A percentile compares a stretch with the other conserved stretches of the same genome.
These are phyloP conservation scores for Aulographum hederae DNA, from an alignment of 2,329 filamentous ascomycete genomes.

Conservation along the genomic window DNA sequence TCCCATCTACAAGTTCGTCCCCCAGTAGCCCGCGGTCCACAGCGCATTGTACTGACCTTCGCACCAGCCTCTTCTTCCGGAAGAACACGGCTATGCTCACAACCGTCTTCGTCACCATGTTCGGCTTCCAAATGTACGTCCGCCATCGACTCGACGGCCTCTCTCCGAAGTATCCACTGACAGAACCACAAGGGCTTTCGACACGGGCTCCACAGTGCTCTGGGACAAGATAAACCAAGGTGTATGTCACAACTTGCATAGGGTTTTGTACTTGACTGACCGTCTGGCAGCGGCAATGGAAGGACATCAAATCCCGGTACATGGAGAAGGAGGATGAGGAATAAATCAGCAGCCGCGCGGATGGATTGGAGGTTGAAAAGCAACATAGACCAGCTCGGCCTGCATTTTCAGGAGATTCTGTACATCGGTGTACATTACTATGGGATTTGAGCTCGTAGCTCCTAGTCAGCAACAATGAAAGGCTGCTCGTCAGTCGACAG, in stretches of 20 bases:
- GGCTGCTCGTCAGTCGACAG: no score
- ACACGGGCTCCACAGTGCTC: conserved; percentile 61
- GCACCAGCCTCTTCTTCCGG: conserved; percentile 58
- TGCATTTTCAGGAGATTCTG: not conserved
- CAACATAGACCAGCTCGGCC: no score
- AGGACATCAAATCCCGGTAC: conserved; percentile 91
- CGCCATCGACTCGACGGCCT: conserved; percentile 6
- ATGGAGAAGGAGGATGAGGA: conserved; percentile 48
- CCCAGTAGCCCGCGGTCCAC: conserved; percentile 8
- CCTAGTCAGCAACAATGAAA: no score
- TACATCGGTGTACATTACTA: conserved; percentile 3
- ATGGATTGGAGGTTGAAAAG: conserved; percentile 27
- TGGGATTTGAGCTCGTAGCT: no score
- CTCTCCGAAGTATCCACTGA: conserved; percentile 6
- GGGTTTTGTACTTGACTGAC: conserved; percentile 9
- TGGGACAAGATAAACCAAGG: conserved; percentile 88
- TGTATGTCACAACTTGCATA: conserved; percentile 38
- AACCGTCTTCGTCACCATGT: conserved; percentile 71
- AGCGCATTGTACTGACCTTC: conserved; percentile 14
- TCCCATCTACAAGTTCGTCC: conserved; percentile 34
- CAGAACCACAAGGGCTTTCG: conserved; percentile 53
- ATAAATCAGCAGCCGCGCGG: not conserved
- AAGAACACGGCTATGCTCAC: conserved; percentile 78
- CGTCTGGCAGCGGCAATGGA: conserved; percentile 81
- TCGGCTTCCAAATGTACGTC: conserved; percentile 83